A percentile compares a stretch with the other conserved stretches of the same genome.
Evolutionary conservation across 2,329 filamentous ascomycete species (phyloP).

Genomic region (Monosporascus sp.): DNA sequence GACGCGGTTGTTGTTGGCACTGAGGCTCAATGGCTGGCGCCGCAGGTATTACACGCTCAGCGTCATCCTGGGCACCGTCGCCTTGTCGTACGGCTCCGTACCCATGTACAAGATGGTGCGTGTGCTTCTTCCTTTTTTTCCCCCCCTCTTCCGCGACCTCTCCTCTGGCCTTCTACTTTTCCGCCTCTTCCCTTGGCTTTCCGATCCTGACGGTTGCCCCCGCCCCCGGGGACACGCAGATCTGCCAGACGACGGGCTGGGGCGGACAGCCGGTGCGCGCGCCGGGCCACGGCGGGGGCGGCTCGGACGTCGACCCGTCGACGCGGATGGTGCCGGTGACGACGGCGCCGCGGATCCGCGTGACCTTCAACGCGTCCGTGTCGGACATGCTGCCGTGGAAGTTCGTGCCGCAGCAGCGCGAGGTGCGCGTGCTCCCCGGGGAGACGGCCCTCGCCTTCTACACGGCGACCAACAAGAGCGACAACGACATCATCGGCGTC

Average conservation of each 20-base stretch:
- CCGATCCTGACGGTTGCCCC: slow-evolving; percentile 3
- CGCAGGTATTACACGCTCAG: slow-evolving; percentile 68
- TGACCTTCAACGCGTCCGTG: slow-evolving; percentile 93
- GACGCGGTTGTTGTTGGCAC: not conserved
- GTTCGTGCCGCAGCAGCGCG: slow-evolving; percentile 92
- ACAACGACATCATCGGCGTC: slow-evolving; percentile 93
- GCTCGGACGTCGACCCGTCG: slow-evolving; percentile 53
- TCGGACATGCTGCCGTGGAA: slow-evolving; percentile 97
- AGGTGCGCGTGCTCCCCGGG: slow-evolving; percentile 90
- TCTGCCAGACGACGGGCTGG: slow-evolving; percentile 84
- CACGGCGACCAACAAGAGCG: slow-evolving; percentile 86
- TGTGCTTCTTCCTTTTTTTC: slow-evolving; percentile 22
- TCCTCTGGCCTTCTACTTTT: not conserved
- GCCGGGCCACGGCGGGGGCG: slow-evolving; percentile 55
- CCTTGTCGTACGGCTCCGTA: slow-evolving; percentile 76
- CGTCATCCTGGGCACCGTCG: slow-evolving; percentile 73
- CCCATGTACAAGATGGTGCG: slow-evolving; percentile 90
- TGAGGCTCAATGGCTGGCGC: slow-evolving; percentile 13
- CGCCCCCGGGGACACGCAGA: slow-evolving; percentile 38
- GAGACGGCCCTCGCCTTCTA: slow-evolving; percentile 98
- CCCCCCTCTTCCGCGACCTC: not conserved
- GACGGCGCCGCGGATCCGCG: slow-evolving; percentile 76
- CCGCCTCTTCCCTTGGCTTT: slow-evolving; percentile 5
- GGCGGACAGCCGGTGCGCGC: slow-evolving; percentile 88
- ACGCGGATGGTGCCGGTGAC: slow-evolving; percentile 75